Evolutionary conservation across 495 filamentous ascomycete species (phyloP).

Genomic region (Talaromyces thailandensis): DNA sequence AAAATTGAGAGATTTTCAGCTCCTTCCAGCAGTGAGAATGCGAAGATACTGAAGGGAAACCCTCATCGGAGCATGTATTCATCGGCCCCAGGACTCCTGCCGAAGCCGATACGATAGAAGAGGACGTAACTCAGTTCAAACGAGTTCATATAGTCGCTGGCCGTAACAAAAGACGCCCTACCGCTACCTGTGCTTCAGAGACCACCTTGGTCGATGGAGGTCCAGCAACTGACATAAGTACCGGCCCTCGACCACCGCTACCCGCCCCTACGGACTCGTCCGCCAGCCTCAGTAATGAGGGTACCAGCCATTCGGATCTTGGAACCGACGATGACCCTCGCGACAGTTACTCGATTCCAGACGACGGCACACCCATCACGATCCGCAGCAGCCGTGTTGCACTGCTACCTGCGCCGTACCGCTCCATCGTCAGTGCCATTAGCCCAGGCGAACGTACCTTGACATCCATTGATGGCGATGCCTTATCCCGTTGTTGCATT

Average conservation of each 20-base stretch:
- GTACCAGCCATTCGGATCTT: too few species aligned
- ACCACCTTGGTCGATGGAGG: too few species aligned
- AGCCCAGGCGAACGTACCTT: background rate
- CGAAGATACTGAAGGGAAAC: background rate
- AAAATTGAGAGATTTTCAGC: background rate
- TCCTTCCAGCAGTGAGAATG: background rate
- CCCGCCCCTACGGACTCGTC: background rate
- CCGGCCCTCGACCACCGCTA: background rate
- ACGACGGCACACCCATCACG: background rate
- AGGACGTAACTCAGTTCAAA: background rate
- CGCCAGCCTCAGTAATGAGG: background rate
- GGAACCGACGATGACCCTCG: background rate
- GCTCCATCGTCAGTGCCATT: background rate
- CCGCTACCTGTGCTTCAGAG: too few species aligned
- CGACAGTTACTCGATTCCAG: background rate
- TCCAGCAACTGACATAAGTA: background rate
- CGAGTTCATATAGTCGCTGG: background rate
- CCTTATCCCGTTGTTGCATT: background rate
- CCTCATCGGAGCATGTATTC: background rate
- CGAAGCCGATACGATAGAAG: background rate
- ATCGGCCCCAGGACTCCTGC: background rate
- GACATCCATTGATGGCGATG: background rate
- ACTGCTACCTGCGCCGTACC: background rate
- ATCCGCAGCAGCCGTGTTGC: background rate
- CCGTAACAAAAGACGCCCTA: background rate